Evolutionary conservation across 495 filamentous ascomycete species (phyloP).

Genomic region (Acidomyces sp.): DNA sequence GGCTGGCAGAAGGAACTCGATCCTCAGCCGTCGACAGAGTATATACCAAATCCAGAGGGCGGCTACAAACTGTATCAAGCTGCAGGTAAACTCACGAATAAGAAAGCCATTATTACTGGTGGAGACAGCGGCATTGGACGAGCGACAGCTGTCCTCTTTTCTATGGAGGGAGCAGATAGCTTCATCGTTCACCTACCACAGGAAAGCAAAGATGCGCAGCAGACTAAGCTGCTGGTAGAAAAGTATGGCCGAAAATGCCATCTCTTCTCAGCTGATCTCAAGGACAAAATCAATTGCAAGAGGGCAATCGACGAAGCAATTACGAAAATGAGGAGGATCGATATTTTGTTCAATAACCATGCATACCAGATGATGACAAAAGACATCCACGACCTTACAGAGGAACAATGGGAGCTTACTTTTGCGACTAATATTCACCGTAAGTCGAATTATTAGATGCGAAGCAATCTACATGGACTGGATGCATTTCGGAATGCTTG

Average conservation of each 20-base stretch:
- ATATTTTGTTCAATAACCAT: constrained; percentile 67
- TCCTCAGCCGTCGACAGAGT: constrained; percentile 47
- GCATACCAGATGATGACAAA: constrained; percentile 64
- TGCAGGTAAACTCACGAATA: constrained; percentile 61
- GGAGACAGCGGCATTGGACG: constrained; percentile 76
- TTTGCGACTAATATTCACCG: constrained; percentile 32
- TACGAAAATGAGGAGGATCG: constrained; percentile 50
- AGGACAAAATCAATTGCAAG: constrained; percentile 50
- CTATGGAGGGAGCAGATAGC: constrained; percentile 69
- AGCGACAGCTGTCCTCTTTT: constrained; percentile 63
- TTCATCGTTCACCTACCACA: constrained; percentile 63
- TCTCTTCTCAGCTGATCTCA: constrained; percentile 48
- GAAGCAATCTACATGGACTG: neutral
- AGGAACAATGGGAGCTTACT: constrained; percentile 63
- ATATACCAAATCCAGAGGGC: constrained; percentile 57
- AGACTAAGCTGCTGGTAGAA: constrained; percentile 58
- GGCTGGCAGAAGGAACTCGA: constrained; percentile 55
- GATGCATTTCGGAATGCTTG: neutral
- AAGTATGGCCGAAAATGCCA: constrained; percentile 49
- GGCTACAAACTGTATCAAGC: constrained; percentile 65
- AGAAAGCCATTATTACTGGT: constrained; percentile 68
- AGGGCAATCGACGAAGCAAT: constrained; percentile 54
- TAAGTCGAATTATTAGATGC: neutral
- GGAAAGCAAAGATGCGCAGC: constrained; percentile 63
- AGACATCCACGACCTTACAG: constrained; percentile 58